These are phyloP conservation scores for Phaeosphaeriaceae sp. DNA, from an alignment of 2,329 filamentous ascomycete genomes.

Conservation along the genomic window DNA sequence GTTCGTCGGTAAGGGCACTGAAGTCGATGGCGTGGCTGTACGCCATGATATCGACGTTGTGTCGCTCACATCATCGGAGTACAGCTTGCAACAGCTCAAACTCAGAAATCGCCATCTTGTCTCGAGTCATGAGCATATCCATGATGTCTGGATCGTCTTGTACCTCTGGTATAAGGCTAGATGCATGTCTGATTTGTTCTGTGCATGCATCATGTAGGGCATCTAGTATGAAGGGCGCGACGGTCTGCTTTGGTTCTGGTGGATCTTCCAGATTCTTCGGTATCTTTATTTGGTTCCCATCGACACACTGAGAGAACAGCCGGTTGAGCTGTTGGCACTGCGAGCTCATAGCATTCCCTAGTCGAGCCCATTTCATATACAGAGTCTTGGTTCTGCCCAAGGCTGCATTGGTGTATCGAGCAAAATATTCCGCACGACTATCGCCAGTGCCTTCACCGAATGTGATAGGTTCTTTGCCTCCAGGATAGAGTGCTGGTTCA, in stretches of 20 bases:
- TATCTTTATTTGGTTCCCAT: slow-evolving; percentile 51
- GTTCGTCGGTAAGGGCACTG: slow-evolving; percentile 33
- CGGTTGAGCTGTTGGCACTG: slow-evolving; percentile 53
- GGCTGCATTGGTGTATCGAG: slow-evolving; percentile 49
- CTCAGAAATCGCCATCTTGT: slow-evolving; percentile 48
- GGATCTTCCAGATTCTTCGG: slow-evolving; percentile 40
- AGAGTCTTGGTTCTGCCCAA: slow-evolving; percentile 52
- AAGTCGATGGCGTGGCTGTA: slow-evolving; percentile 23
- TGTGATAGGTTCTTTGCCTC: slow-evolving; percentile 44
- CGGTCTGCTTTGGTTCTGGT: slow-evolving; percentile 25
- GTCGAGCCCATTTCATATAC: slow-evolving; percentile 52
- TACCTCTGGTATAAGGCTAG: slow-evolving; percentile 6
- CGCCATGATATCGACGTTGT: slow-evolving; percentile 32
- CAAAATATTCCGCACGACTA: slow-evolving; percentile 51
- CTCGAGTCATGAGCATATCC: slow-evolving; percentile 43
- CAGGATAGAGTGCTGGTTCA: slow-evolving; percentile 50
- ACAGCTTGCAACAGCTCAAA: slow-evolving; percentile 48
- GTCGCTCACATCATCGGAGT: slow-evolving; percentile 44
- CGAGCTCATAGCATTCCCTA: slow-evolving; percentile 45
- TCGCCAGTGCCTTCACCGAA: slow-evolving; percentile 50
- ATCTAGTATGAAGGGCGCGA: slow-evolving; percentile 48
- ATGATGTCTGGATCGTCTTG: slow-evolving; percentile 34
- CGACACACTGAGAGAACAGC: slow-evolving; percentile 52
- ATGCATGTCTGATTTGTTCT: slow-evolving; percentile 14
- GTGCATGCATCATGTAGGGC: slow-evolving; percentile 42